These are phyloP conservation scores for Fraxinus angustifolia DNA, from an alignment of 305 asterid genomes.

Conservation along the genomic window DNA sequence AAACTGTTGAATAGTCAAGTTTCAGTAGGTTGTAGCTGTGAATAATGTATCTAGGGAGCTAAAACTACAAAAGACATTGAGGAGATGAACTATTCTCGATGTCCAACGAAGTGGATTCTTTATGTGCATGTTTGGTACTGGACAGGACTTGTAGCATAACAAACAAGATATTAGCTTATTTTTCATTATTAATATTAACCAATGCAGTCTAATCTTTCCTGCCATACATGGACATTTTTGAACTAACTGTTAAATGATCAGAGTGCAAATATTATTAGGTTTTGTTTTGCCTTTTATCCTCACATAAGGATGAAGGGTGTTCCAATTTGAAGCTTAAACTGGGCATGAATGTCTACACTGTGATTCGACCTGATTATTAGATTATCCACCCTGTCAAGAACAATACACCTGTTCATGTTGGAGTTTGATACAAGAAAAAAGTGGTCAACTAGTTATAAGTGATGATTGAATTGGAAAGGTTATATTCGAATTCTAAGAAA, in stretches of 20 bases:
- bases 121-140: background rate
- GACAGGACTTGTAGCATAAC: background rate
- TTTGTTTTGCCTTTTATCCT: background rate
- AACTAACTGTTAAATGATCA: background rate
- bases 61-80: background rate
- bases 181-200: background rate
- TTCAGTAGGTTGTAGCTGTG: constrained; percentile 4
- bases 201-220: background rate
- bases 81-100: background rate
- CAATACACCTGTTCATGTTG: constrained; percentile 10
- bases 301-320: constrained; percentile 1
- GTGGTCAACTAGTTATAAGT: constrained; percentile 9
- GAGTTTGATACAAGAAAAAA: constrained; percentile 18
- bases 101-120: background rate
- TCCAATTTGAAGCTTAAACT: constrained; percentile 7
- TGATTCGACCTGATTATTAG: constrained; percentile 17
- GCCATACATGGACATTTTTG: background rate
- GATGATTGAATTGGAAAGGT: constrained; percentile 4
- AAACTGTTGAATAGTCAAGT: constrained; percentile 9
- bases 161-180: background rate
- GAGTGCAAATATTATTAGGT: background rate
- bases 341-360: background rate
- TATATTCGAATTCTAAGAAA: constrained; percentile 7
- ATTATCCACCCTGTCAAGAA: constrained; percentile 4
- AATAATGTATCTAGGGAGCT: background rate